Evolutionary conservation across 805 yeast genomes (phyloP).

Genomic region (Diddensiella transvaalensis): DNA sequence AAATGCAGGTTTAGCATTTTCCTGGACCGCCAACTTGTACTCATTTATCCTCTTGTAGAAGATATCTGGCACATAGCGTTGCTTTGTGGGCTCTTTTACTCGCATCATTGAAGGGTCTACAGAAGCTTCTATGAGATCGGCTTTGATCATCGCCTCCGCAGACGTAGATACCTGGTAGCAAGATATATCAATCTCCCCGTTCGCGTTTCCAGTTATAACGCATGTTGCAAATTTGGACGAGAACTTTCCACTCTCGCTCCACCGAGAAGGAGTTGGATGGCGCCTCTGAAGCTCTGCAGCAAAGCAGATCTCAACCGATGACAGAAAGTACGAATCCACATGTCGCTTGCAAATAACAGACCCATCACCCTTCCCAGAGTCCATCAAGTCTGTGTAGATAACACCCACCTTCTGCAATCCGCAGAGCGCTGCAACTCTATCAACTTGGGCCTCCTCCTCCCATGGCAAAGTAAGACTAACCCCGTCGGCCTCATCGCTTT

Average conservation of each 20-base stretch:
- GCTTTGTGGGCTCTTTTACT: constrained; percentile 66
- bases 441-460: constrained; percentile 49
- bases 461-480: constrained; percentile 54
- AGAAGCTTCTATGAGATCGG: constrained; percentile 81
- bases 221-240: constrained; percentile 94
- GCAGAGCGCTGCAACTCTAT: constrained; percentile 50
- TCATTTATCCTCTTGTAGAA: constrained; percentile 82
- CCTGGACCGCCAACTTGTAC: constrained; percentile 82
- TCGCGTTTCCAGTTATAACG: constrained; percentile 81
- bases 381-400: constrained; percentile 84
- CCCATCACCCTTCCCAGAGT: constrained; percentile 83
- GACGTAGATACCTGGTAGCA: constrained; percentile 85
- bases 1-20: constrained; percentile 84
- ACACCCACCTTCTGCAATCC: constrained; percentile 76
- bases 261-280: constrained; percentile 60
- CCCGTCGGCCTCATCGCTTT: constrained; percentile 82
- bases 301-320: constrained; percentile 81
- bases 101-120: constrained; percentile 87
- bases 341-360: constrained; percentile 90
- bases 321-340: constrained; percentile 81
- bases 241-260: constrained; percentile 59
- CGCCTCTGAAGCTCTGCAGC: constrained; percentile 74
- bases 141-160: constrained; percentile 83
- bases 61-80: constrained; percentile 91
- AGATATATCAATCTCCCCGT: constrained; percentile 85